Percentiles rank a stretch among this genome's conserved stretches.
These are phyloP conservation scores for Yamadazyma triangularis DNA, from an alignment of 1,139 yeast genomes.

Conservation along the genomic window DNA sequence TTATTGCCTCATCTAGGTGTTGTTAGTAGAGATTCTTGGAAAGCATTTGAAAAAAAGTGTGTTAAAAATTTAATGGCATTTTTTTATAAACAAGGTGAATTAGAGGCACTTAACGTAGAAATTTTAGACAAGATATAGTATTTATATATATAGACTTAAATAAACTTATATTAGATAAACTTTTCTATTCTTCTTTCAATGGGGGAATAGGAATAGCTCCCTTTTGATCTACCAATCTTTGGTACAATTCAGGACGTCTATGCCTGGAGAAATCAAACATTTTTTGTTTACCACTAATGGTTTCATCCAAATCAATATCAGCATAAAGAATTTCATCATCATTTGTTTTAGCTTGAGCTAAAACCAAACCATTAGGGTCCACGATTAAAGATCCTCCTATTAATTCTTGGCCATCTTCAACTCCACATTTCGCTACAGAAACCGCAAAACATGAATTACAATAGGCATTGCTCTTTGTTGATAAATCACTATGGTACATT, in stretches of 20 bases:
- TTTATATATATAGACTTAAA: too few species aligned
- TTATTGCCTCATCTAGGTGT: conserved; percentile 33
- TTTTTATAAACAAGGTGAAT: conserved; percentile 22
- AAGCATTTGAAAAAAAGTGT: conserved; percentile 27
- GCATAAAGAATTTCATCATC: conserved; percentile 26
- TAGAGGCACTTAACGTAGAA: conserved; percentile 21
- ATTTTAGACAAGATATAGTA: too few species aligned
- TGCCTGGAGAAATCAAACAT: conserved; percentile 29
- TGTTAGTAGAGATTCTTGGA: conserved; percentile 25
- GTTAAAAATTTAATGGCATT: conserved; percentile 25
- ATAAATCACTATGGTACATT: conserved; percentile 23
- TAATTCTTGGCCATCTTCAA: conserved; percentile 26
- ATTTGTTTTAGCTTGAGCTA: conserved; percentile 25
- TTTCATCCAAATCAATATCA: conserved; percentile 25
- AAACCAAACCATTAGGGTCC: conserved; percentile 24
- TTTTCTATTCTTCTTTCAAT: background rate
- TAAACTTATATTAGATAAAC: background rate
- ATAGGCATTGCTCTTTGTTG: conserved; percentile 27
- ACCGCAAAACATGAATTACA: conserved; percentile 25
- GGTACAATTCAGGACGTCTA: conserved; percentile 26
- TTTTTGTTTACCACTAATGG: conserved; percentile 24
- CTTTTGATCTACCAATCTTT: conserved; percentile 15
- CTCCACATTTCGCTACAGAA: conserved; percentile 27
- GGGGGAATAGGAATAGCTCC: conserved; percentile 11
- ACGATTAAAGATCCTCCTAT: conserved; percentile 28